Conservation (phyloP, 78 protist genomes). For the Creolimax fragrantissima region DNA sequence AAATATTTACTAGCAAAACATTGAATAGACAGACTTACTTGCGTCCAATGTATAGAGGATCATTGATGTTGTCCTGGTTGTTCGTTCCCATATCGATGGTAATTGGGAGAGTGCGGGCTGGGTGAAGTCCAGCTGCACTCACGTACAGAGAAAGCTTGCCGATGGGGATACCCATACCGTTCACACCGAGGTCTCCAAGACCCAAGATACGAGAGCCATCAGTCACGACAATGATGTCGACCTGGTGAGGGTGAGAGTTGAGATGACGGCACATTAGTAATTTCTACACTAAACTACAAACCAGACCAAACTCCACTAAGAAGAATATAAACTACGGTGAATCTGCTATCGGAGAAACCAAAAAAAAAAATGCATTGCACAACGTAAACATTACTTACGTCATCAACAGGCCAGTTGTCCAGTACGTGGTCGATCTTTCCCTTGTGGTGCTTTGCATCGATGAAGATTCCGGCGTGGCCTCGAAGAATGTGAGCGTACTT, state of each 20-base stretch:
- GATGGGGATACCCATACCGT: slow-evolving; percentile 46
- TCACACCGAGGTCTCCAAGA: slow-evolving; percentile 84
- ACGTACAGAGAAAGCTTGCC: slow-evolving; percentile 88
- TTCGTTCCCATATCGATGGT: slow-evolving; percentile 91
- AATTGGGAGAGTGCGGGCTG: slow-evolving; percentile 79
- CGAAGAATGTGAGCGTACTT: slow-evolving; percentile 24
- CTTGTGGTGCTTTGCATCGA: slow-evolving; percentile 52
- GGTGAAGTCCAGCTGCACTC: slow-evolving; percentile 57
- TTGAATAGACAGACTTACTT: no score
- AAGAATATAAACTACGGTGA: no score
- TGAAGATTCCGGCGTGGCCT: slow-evolving; percentile 67
- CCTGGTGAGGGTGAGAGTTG: background rate
- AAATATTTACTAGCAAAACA: no score
- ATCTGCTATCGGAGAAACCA: no score
- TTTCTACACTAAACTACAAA: no score
- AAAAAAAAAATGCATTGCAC: no score
- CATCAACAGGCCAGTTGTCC: slow-evolving; percentile 61
- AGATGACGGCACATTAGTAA: background rate
- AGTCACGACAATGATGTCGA: slow-evolving; percentile 82
- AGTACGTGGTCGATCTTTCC: slow-evolving; percentile 56
- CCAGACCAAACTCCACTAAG: no score
- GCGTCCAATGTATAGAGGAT: slow-evolving; percentile 83
- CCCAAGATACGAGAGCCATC: slow-evolving; percentile 98
- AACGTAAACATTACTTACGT: background rate
- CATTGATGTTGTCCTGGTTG: slow-evolving; percentile 54